Evolutionary conservation across 129 eudicot species (phyloP).

Genomic region (Tagetes patula): DNA sequence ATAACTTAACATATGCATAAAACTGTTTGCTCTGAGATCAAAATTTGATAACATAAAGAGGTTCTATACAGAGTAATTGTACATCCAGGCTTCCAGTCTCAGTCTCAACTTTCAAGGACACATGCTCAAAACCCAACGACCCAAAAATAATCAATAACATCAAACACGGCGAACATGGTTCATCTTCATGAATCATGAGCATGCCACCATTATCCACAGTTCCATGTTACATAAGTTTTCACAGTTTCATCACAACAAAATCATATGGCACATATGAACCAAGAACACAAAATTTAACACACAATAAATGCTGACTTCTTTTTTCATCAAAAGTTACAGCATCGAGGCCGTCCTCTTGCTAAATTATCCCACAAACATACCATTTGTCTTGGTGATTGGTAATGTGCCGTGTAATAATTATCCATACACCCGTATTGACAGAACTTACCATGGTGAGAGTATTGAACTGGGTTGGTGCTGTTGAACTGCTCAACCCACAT

Average conservation of each 20-base stretch:
- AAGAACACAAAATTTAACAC: not conserved
- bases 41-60: constrained; percentile 4
- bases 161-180: constrained; percentile 18
- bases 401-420: constrained; percentile 84
- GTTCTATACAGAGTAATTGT: constrained; percentile 35
- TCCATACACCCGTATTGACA: constrained; percentile 93
- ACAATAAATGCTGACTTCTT: not conserved
- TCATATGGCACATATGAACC: constrained; percentile 11
- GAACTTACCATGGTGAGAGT: constrained; percentile 77
- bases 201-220: constrained; percentile 27
- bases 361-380: constrained; percentile 87
- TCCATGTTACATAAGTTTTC: constrained; percentile 21
- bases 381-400: constrained; percentile 97
- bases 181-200: constrained; percentile 32
- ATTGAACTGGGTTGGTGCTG: constrained; percentile 61
- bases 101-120: constrained; percentile 17
- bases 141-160: constrained; percentile 27
- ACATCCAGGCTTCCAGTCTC: constrained; percentile 24
- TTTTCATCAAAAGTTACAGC: constrained; percentile 68
- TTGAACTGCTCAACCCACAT: constrained; percentile 99
- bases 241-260: constrained; percentile 27
- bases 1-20: too few relatives aligned
- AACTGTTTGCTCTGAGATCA: too few relatives aligned
- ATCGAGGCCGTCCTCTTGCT: constrained; percentile 68
- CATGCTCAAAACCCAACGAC: constrained; percentile 19